phyloP scores from a whole-genome alignment of 257 asterid species.

The Salvia hispanica region DNA sequence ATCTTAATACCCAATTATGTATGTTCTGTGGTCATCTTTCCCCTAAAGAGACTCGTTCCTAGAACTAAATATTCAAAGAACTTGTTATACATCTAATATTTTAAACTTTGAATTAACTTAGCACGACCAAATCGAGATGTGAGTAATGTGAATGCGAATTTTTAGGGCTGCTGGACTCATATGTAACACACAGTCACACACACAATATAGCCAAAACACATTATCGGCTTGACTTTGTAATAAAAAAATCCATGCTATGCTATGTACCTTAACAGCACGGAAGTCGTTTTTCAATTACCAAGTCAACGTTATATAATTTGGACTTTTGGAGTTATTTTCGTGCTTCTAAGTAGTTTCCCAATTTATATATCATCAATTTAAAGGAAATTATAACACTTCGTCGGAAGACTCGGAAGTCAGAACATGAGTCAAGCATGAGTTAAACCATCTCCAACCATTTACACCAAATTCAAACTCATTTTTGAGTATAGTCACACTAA shows the following conservation, averaged over 20 bases:
- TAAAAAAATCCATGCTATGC: neutral
- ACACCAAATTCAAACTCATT: too few species aligned
- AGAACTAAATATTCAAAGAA: neutral
- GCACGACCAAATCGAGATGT: constrained; percentile 4
- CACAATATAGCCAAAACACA: constrained; percentile 1
- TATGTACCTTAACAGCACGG: neutral
- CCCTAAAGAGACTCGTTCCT: neutral
- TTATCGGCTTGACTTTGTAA: neutral
- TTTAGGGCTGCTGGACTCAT: constrained; percentile 4
- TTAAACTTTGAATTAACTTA: too few species aligned
- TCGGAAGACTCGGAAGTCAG: too few species aligned
- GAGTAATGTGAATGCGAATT: neutral
- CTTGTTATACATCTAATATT: neutral
- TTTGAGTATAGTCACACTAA: too few species aligned
- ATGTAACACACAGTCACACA: neutral
- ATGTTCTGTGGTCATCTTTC: neutral
- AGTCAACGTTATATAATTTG: too few species aligned
- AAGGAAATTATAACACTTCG: neutral
- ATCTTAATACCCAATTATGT: too few species aligned
- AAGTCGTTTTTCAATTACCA: too few species aligned
- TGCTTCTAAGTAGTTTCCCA: too few species aligned
- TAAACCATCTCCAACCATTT: too few species aligned
- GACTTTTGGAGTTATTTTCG: too few species aligned
- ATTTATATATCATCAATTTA: neutral
- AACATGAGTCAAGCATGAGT: neutral